phyloP scores from a whole-genome alignment of 352 stramenopile genomes.

The Globisporangium nagaii region DNA sequence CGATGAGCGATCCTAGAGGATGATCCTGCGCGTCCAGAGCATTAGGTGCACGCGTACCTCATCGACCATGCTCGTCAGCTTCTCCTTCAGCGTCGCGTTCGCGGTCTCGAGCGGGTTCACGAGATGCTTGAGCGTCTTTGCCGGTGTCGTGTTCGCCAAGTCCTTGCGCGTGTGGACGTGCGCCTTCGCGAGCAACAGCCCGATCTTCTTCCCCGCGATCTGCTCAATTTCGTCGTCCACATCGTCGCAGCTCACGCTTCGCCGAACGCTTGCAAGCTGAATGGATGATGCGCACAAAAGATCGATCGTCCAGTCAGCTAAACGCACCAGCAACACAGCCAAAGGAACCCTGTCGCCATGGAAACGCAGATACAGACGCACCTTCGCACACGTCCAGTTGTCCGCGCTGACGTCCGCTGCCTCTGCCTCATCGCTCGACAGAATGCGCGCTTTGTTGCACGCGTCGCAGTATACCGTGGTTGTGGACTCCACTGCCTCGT shows the following conservation, averaged over 20 bases:
- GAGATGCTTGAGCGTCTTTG: conserved; percentile 22
- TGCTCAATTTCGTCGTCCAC: conserved; percentile 74
- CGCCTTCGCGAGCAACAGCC: conserved; percentile 32
- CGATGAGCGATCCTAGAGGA: neutral
- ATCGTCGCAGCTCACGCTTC: conserved; percentile 33
- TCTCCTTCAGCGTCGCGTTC: conserved; percentile 28
- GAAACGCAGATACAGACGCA: neutral
- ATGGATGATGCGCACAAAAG: neutral
- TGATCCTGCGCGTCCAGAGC: neutral
- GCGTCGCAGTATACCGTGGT: conserved; percentile 75
- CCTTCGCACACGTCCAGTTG: conserved; percentile 57
- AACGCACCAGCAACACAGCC: neutral
- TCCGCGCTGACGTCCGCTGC: conserved; percentile 18
- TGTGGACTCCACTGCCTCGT: conserved; percentile 53
- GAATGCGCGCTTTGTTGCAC: conserved; percentile 77
- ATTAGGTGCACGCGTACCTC: conserved; percentile 24
- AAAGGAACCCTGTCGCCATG: no score
- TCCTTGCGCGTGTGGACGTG: conserved; percentile 47
- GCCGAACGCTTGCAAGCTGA: conserved; percentile 25
- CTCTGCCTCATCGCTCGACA: conserved; percentile 40
- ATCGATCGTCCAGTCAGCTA: neutral
- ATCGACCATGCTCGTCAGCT: conserved; percentile 54
- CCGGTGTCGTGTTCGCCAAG: conserved; percentile 42
- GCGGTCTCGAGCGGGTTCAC: conserved; percentile 33
- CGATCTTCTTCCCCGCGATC: conserved; percentile 45